Percentiles rank a stretch among this genome's conserved stretches.
phyloP scores from a whole-genome alignment of 2,329 filamentous ascomycete species.

The Shiraia sp. region DNA sequence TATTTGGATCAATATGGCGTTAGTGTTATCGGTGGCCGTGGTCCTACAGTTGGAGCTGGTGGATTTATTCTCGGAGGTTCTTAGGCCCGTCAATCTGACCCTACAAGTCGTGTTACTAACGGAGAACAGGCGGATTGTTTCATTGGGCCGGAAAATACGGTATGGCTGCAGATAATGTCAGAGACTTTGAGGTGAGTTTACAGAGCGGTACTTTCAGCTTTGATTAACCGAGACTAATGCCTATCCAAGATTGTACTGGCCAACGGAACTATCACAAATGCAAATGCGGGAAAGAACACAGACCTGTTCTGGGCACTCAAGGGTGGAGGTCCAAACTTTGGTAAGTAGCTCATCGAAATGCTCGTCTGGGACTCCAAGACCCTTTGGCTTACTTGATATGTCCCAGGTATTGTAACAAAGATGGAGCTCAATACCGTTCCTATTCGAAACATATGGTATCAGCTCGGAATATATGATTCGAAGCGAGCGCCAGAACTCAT shows the following conservation, averaged over 20 bases:
- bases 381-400: too few relatives aligned
- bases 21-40: slow-evolving; percentile 1
- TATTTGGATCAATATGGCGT: slow-evolving; percentile 5
- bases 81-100: not conserved
- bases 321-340: slow-evolving; percentile 47
- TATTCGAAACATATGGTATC: slow-evolving; percentile 25
- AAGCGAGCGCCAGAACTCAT: slow-evolving; percentile 25
- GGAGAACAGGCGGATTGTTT: too few relatives aligned
- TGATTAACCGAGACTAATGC: not conserved
- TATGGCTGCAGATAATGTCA: slow-evolving; percentile 1
- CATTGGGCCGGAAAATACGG: too few relatives aligned
- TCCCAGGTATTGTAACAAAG: slow-evolving; percentile 26
- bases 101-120: too few relatives aligned
- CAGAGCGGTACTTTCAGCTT: not conserved
- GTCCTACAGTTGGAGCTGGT: slow-evolving; percentile 15
- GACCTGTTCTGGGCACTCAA: slow-evolving; percentile 47
- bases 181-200: slow-evolving; percentile 2
- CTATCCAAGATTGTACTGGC: slow-evolving; percentile 44
- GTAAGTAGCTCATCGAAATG: too few relatives aligned
- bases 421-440: slow-evolving; percentile 32
- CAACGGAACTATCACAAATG: slow-evolving; percentile 39
- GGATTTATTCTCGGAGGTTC: slow-evolving; percentile 2
- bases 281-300: slow-evolving; percentile 29
- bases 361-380: too few relatives aligned
- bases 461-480: slow-evolving; percentile 12